Evolutionary conservation across 2,329 filamentous ascomycete species (phyloP).

Genomic region (Aspergillus tamarii): DNA sequence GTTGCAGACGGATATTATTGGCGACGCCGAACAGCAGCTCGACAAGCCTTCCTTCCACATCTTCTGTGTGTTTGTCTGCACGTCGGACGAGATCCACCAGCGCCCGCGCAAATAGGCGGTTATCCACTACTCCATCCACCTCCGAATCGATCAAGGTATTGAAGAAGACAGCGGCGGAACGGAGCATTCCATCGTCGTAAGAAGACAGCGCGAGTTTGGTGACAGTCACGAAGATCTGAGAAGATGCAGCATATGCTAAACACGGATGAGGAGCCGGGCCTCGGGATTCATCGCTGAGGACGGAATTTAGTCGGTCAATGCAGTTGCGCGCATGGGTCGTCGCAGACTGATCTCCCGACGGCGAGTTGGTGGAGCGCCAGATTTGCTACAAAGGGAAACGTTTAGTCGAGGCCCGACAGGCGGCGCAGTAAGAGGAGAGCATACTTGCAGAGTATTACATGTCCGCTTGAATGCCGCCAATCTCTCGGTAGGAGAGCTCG

Average conservation of each 20-base stretch:
- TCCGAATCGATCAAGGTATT: constrained; percentile 93
- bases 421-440: neutral
- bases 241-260: constrained; percentile 80
- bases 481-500: constrained; percentile 62
- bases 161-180: constrained; percentile 83
- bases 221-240: constrained; percentile 87
- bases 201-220: constrained; percentile 85
- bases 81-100: constrained; percentile 83
- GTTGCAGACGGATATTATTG: constrained; percentile 90
- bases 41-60: constrained; percentile 85
- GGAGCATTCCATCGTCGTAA: constrained; percentile 82
- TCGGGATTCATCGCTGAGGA: constrained; percentile 86
- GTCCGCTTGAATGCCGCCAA: constrained; percentile 64
- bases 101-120: constrained; percentile 79
- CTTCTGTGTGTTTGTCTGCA: constrained; percentile 67
- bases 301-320: constrained; percentile 61
- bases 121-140: constrained; percentile 92
- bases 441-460: constrained; percentile 62
- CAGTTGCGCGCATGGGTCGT: constrained; percentile 54
- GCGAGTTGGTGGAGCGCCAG: constrained; percentile 60
- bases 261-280: constrained; percentile 89
- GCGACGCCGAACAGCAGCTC: constrained; percentile 95
- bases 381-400: constrained; percentile 50
- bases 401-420: neutral
- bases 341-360: constrained; percentile 55